These are phyloP conservation scores for Lachnellula willkommii DNA, from an alignment of 2,329 filamentous ascomycete genomes.

Conservation along the genomic window DNA sequence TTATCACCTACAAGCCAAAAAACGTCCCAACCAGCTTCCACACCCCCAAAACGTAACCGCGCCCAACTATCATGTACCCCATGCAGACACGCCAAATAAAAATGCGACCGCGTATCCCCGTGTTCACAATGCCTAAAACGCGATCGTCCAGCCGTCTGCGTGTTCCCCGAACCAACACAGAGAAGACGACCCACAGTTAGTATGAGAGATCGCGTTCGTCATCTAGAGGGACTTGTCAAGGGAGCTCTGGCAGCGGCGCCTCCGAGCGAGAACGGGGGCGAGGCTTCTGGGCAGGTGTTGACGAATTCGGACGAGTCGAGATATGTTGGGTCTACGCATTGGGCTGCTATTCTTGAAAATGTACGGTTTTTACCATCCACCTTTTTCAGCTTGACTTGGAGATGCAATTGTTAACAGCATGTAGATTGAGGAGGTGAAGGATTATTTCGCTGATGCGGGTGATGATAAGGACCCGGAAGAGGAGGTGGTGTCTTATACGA, in stretches of 20 bases:
- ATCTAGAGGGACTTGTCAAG: slow-evolving; percentile 54
- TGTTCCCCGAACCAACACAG: slow-evolving; percentile 44
- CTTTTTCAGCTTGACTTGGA: background rate
- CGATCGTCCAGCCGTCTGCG: slow-evolving; percentile 41
- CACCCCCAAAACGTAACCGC: slow-evolving; percentile 12
- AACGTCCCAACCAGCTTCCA: background rate
- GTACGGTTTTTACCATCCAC: slow-evolving; percentile 35
- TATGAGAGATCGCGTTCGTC: slow-evolving; percentile 50
- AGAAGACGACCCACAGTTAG: slow-evolving; percentile 38
- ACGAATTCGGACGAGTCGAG: background rate
- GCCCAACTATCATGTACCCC: slow-evolving; percentile 16
- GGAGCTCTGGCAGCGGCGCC: slow-evolving; percentile 40
- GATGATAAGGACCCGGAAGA: slow-evolving; percentile 24
- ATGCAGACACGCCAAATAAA: slow-evolving; percentile 29
- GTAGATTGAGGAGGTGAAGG: slow-evolving; percentile 55
- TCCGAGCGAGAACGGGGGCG: background rate
- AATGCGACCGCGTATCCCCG: slow-evolving; percentile 49
- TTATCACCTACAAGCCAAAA: background rate
- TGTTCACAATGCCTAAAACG: slow-evolving; percentile 50
- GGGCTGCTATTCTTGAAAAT: slow-evolving; percentile 56
- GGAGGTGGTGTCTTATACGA: slow-evolving; percentile 31
- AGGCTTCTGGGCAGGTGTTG: background rate
- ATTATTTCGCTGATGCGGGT: slow-evolving; percentile 43
- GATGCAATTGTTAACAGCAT: slow-evolving; percentile 4
- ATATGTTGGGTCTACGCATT: slow-evolving; percentile 56